Evolutionary conservation across 2,329 filamentous ascomycete species (phyloP), one percentile per base, ranked within the genome.

Genomic region (Stachybotrys chlorohalonatus): DNA sequence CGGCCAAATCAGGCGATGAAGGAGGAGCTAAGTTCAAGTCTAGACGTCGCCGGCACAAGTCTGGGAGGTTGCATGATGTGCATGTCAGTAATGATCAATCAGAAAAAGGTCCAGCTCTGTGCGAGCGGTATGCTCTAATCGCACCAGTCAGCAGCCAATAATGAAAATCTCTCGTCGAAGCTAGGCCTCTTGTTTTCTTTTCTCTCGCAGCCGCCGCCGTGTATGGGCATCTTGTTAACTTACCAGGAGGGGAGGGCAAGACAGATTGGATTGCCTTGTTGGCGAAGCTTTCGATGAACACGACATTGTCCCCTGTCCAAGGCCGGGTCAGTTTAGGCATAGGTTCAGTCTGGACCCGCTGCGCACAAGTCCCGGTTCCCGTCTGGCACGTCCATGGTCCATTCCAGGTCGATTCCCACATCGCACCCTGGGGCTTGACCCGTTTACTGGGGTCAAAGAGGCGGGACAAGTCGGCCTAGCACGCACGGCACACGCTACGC

Each of bases 181-280:
- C 58, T 54, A 54, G 52, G 49, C 51, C 53, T 60, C 53, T 58
- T 60, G 47, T 48, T 30, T 39, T 48, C 50, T 55, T 53, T 54
- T 49, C 51, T 49, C 47, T 54, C 51, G 49, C 36, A 51, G 58
- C 58, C 56, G 52, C 57, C 52, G 54, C 57, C 49, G 48, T 42
- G 36, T 13, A 42, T 42, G 36, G 13, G 36, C 2, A 9, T 13
- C 8, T 42, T 42, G 13, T 24, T 24, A 24, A 24, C 24, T 24
- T 24, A 24, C 24, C 24, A 24, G 24, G 24, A 2, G 13, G 13
- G 36, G 36, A 42, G 36, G 36, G 36, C 36, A 42, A 42, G 36
- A 42, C 36, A 13, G 24, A 4, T 24, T 42, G 13, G 9, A 42
- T 42, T 42, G 36, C 2, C 24, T 24, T 24, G 24, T 24, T 24